These are phyloP conservation scores for Theobroma grandiflorum DNA, from an alignment of 441 rosid species.

Conservation along the genomic window DNA sequence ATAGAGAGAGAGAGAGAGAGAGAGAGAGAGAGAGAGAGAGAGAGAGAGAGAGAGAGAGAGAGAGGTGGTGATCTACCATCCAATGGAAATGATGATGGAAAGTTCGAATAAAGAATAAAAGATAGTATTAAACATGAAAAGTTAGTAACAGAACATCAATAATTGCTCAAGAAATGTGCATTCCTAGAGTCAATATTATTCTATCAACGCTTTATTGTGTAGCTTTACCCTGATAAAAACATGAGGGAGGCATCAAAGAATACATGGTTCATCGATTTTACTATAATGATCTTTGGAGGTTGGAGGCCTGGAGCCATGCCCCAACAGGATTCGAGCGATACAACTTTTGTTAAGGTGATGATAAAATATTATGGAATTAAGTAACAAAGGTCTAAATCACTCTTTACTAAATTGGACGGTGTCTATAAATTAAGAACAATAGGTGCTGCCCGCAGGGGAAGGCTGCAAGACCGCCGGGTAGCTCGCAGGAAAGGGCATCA, in stretches of 20 bases:
- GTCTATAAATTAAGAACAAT: neutral
- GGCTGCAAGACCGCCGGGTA: slow-evolving; percentile 1
- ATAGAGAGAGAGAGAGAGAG: too few species aligned
- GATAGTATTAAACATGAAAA: slow-evolving; percentile 9
- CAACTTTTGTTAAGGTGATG: neutral
- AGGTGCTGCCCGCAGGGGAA: neutral
- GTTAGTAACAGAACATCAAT: slow-evolving; percentile 10
- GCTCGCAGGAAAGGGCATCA: neutral
- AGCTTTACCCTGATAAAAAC: neutral
- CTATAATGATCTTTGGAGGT: neutral
- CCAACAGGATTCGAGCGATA: neutral
- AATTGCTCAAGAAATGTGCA: slow-evolving; percentile 10
- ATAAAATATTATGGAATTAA: neutral
- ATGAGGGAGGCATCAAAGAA: neutral
- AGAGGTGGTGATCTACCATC: neutral
- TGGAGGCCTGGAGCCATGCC: neutral
- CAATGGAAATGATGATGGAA: slow-evolving; percentile 3
- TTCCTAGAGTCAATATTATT: neutral
- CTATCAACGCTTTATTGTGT: neutral
- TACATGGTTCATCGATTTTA: neutral
- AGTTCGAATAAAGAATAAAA: neutral
- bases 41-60: too few species aligned
- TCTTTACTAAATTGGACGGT: slow-evolving; percentile 7
- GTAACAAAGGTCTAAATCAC: neutral
- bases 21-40: too few species aligned